phyloP scores from a whole-genome alignment of 2,329 filamentous ascomycete genomes.

The Phoma herbarum region DNA sequence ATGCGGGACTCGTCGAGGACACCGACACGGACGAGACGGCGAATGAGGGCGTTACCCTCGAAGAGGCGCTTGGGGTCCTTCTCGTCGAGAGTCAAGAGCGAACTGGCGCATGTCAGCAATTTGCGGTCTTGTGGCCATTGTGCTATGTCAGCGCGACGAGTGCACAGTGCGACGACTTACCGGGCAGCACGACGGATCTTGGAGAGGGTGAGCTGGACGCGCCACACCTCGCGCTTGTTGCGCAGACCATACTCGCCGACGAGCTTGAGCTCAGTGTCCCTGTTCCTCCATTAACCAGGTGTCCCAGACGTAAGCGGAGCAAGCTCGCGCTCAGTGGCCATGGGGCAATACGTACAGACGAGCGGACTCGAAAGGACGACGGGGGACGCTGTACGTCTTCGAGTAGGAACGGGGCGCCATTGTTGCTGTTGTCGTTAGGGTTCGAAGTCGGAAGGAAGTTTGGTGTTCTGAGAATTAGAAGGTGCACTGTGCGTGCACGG shows the following conservation, averaged over 20 bases:
- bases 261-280: slow-evolving; percentile 99
- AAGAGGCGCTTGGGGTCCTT: slow-evolving; percentile 99
- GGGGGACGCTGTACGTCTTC: slow-evolving; percentile 99
- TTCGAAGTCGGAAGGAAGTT: slow-evolving; percentile 31
- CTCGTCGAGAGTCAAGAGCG: slow-evolving; percentile 99
- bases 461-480: slow-evolving; percentile 22
- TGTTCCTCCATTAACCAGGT: slow-evolving; percentile 71
- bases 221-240: slow-evolving; percentile 99
- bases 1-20: slow-evolving; percentile 99
- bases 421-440: slow-evolving; percentile 47
- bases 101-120: slow-evolving; percentile 66
- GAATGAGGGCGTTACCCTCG: slow-evolving; percentile 99
- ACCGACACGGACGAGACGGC: slow-evolving; percentile 99
- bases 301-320: slow-evolving; percentile 95
- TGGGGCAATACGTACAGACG: slow-evolving; percentile 90
- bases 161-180: slow-evolving; percentile 64
- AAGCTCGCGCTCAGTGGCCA: slow-evolving; percentile 99
- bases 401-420: slow-evolving; percentile 77
- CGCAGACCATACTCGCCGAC: slow-evolving; percentile 99
- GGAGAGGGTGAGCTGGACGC: slow-evolving; percentile 98
- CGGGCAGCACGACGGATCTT: slow-evolving; percentile 99
- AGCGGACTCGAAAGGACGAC: slow-evolving; percentile 98
- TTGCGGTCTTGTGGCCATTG: slow-evolving; percentile 19
- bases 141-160: slow-evolving; percentile 23
- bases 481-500: slow-evolving; percentile 20